phyloP scores from a whole-genome alignment of 352 stramenopile genomes.

The Peronospora belbahrii region DNA sequence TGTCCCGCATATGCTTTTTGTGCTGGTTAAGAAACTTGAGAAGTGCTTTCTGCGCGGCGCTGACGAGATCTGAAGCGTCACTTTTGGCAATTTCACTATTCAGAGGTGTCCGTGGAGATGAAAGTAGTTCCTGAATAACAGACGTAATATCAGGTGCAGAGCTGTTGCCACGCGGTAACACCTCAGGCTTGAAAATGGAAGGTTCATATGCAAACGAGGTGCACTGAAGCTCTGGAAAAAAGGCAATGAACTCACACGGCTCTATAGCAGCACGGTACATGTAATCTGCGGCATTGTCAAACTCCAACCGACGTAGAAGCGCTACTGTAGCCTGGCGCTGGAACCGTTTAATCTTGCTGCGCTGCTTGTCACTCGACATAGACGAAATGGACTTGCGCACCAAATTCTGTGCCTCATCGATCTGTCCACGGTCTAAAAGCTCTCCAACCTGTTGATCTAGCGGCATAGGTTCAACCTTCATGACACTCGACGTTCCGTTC shows the following conservation, averaged over 20 bases:
- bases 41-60: slow-evolving; percentile 58
- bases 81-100: slow-evolving; percentile 50
- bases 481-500: slow-evolving; percentile 56
- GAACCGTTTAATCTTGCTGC: slow-evolving; percentile 85
- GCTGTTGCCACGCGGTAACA: slow-evolving; percentile 65
- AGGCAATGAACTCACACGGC: slow-evolving; percentile 80
- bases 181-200: slow-evolving; percentile 72
- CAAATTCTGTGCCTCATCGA: slow-evolving; percentile 79
- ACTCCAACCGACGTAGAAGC: slow-evolving; percentile 70
- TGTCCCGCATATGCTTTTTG: slow-evolving; percentile 80
- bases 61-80: slow-evolving; percentile 47
- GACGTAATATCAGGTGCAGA: slow-evolving; percentile 70
- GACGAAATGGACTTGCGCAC: slow-evolving; percentile 75
- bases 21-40: slow-evolving; percentile 78
- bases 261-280: slow-evolving; percentile 83
- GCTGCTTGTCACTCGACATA: slow-evolving; percentile 73
- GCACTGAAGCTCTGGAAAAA: slow-evolving; percentile 80
- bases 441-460: slow-evolving; percentile 80
- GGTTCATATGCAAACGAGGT: slow-evolving; percentile 80
- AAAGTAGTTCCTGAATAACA: slow-evolving; percentile 65
- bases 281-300: slow-evolving; percentile 67
- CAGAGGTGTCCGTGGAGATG: slow-evolving; percentile 38
- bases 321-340: slow-evolving; percentile 78
- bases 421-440: slow-evolving; percentile 75
- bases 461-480: slow-evolving; percentile 83